Evolutionary conservation across 1,284 basidiomycete species (phyloP).

Genomic region (Puccinia coronata): DNA sequence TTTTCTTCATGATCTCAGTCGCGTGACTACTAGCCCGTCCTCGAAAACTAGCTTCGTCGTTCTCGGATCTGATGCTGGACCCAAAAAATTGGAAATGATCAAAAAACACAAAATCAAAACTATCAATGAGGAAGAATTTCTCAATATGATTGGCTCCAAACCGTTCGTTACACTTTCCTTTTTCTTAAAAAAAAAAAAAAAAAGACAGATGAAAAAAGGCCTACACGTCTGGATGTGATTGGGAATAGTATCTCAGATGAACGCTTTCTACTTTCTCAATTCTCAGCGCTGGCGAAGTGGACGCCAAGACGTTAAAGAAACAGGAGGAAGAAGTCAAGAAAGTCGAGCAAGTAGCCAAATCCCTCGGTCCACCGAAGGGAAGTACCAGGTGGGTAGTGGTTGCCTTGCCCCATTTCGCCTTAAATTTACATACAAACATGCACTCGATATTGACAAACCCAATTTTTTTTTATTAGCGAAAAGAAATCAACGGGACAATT

Average conservation of each 20-base stretch:
- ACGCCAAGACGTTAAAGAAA: constrained; percentile 80
- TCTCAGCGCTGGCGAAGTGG: constrained; percentile 60
- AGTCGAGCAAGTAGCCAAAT: constrained; percentile 58
- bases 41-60: constrained; percentile 88
- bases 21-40: constrained; percentile 82
- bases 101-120: constrained; percentile 74
- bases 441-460: too few species aligned
- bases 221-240: too few species aligned
- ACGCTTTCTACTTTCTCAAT: not conserved
- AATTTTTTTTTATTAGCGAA: constrained; percentile 17
- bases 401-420: not conserved
- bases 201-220: constrained; percentile 31
- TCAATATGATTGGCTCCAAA: constrained; percentile 72
- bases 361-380: constrained; percentile 51
- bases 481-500: constrained; percentile 64
- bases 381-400: constrained; percentile 24
- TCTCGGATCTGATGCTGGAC: constrained; percentile 82
- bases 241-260: not conserved
- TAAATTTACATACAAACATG: not conserved
- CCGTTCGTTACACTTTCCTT: constrained; percentile 23
- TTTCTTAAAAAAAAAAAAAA: not conserved
- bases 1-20: constrained; percentile 64
- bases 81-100: constrained; percentile 80
- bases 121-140: constrained; percentile 82
- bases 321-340: constrained; percentile 73